phyloP scores from a whole-genome alignment of 169 alveolate species.

The Plasmodium blacklocki region DNA sequence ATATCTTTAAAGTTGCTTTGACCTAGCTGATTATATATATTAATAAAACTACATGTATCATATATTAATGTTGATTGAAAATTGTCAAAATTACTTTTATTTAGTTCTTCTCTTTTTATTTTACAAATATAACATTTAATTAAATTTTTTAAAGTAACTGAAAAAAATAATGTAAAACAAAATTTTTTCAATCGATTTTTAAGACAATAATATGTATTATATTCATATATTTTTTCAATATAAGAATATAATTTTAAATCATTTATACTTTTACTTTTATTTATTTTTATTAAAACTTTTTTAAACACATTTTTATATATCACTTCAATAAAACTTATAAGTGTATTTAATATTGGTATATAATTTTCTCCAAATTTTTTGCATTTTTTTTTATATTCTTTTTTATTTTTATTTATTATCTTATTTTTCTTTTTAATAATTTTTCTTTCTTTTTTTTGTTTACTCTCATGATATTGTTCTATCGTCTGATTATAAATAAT shows the following conservation, averaged over 20 bases:
- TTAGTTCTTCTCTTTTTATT: conserved; percentile 57
- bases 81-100: conserved; percentile 36
- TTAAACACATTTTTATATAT: conserved; percentile 63
- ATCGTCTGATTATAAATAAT: conserved; percentile 26
- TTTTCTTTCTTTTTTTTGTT: conserved; percentile 4
- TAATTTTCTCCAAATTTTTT: conserved; percentile 8
- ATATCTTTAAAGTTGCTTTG: conserved; percentile 42
- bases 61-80: conserved; percentile 65
- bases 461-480: not conserved
- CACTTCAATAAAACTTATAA: conserved; percentile 43
- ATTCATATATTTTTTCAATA: conserved; percentile 41
- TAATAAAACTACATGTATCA: conserved; percentile 72
- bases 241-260: conserved; percentile 60
- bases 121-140: conserved; percentile 60
- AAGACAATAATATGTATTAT: conserved; percentile 52
- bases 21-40: conserved; percentile 51
- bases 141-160: conserved; percentile 68
- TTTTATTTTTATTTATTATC: conserved; percentile 1
- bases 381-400: not conserved
- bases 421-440: not conserved
- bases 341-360: conserved; percentile 8
- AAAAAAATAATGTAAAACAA: conserved; percentile 54
- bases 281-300: conserved; percentile 54
- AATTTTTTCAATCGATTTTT: conserved; percentile 51
- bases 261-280: conserved; percentile 48